Conservation (phyloP, 805 yeast species). For the Candida morakotiae region DNA sequence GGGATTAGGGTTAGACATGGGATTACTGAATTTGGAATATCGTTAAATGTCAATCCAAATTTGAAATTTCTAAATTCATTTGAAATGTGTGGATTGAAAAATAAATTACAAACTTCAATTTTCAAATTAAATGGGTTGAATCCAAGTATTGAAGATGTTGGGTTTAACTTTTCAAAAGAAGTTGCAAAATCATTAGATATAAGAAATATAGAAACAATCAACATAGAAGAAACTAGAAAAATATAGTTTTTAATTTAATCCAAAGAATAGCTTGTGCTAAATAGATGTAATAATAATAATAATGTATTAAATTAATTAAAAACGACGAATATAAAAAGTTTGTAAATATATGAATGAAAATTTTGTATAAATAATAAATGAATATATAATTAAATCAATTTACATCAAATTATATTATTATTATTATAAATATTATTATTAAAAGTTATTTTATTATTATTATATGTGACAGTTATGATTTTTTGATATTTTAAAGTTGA, state of each 20-base stretch:
- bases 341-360: too few species aligned
- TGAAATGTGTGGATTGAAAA: slow-evolving; percentile 83
- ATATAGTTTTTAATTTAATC: too few species aligned
- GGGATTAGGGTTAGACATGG: slow-evolving; percentile 85
- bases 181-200: slow-evolving; percentile 31
- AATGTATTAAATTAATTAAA: too few species aligned
- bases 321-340: background rate
- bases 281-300: too few species aligned
- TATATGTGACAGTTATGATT: too few species aligned
- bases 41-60: slow-evolving; percentile 75
- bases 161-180: slow-evolving; percentile 31
- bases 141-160: slow-evolving; percentile 24
- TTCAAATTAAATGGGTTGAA: slow-evolving; percentile 10
- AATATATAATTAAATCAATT: background rate
- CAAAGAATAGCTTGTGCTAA: too few species aligned
- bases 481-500: background rate
- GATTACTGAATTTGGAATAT: slow-evolving; percentile 86
- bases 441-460: too few species aligned
- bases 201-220: slow-evolving; percentile 21
- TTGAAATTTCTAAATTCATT: slow-evolving; percentile 64
- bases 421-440: background rate
- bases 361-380: too few species aligned
- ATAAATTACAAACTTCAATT: slow-evolving; percentile 39
- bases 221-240: background rate
- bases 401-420: background rate